Evolutionary conservation across 176 grass and related monocot species (phyloP), one percentile per base, ranked within the genome.

Genomic region (Thinopyrum elongatum): DNA sequence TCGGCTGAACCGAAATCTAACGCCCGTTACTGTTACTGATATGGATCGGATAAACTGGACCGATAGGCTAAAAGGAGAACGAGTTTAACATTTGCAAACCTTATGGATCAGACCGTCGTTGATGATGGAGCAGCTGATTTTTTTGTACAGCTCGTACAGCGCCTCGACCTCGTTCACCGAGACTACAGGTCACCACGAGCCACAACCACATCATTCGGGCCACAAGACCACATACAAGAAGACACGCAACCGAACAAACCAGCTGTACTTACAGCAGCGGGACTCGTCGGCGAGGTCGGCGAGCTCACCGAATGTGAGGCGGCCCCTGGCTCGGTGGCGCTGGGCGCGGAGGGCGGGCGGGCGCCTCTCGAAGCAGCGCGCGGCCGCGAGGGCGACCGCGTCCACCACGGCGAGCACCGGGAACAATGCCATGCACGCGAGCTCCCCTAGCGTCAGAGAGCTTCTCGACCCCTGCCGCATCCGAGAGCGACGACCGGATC

Each of bases 141-240:
- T 81, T 59, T 85, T 87, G 46, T 91, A 91, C 57, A 91, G 70
- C 76, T 87, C 89, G 89, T 91, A 87, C 59, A 87, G 76, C 60
- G 89, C 89, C 77, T 84, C 89, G 35, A 87, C 85, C 85, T 91
- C 89, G 61, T 88, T 91, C 86, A 91, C 87, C 60, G 83, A 80
- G 70, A 92, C 90, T 92, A 7, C 86, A 42, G 19, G 14, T 38
- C 79, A 27, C 7, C 55, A 49, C 35, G 41, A 53, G 2, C 27
- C 51, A 70, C 15, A 53, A 86, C 35, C 42, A 81, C 28, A 36
- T 36, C 35, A 36, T 7, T 80, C 30, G 73, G 85, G 27, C 70
- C n/a, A 82, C 39, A 25, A 30, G n/a, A 74, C 28, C 1, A 85
- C 53, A 72, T 10, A 26, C 14, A 69, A 19, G 21, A 70, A 3